Evolutionary conservation across 176 grass and related monocot genomes (phyloP).

Genomic region (Elymus sibiricus): DNA sequence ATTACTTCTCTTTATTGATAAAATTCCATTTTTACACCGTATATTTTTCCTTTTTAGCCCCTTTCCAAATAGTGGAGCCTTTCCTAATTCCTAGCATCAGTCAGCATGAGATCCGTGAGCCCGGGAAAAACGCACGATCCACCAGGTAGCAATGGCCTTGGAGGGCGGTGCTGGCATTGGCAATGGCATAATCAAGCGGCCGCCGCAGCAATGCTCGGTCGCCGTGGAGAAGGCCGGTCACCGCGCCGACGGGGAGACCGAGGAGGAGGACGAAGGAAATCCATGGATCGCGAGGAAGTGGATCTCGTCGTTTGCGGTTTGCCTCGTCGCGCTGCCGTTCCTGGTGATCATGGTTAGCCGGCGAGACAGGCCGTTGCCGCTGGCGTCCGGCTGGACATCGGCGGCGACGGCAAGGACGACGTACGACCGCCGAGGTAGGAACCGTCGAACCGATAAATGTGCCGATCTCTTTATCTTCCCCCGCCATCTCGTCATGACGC

Average conservation of each 20-base stretch:
- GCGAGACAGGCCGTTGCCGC: slow-evolving; percentile 7
- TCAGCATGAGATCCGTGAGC: slow-evolving; percentile 28
- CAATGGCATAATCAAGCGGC: slow-evolving; percentile 39
- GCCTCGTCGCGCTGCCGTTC: slow-evolving; percentile 31
- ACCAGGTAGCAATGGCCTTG: slow-evolving; percentile 34
- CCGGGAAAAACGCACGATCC: slow-evolving; percentile 39
- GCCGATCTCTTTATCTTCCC: neutral
- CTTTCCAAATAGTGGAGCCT: neutral
- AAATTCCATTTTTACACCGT: neutral
- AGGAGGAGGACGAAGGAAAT: neutral
- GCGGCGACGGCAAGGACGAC: neutral
- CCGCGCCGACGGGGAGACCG: neutral
- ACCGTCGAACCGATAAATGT: neutral
- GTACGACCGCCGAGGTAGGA: slow-evolving; percentile 19
- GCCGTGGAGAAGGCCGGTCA: slow-evolving; percentile 6
- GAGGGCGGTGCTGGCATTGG: slow-evolving; percentile 19
- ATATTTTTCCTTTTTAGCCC: neutral
- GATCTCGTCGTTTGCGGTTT: slow-evolving; percentile 17
- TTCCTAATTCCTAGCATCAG: neutral
- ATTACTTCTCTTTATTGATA: neutral
- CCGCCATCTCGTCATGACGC: neutral
- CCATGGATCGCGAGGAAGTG: slow-evolving; percentile 34
- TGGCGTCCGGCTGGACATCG: slow-evolving; percentile 1
- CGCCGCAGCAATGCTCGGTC: slow-evolving; percentile 23
- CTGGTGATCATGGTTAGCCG: slow-evolving; percentile 30